Percentiles rank a stretch among this genome's conserved stretches.
These are phyloP conservation scores for Zymoseptoria crescenta DNA, from an alignment of 2,329 filamentous ascomycete genomes.

Conservation along the genomic window DNA sequence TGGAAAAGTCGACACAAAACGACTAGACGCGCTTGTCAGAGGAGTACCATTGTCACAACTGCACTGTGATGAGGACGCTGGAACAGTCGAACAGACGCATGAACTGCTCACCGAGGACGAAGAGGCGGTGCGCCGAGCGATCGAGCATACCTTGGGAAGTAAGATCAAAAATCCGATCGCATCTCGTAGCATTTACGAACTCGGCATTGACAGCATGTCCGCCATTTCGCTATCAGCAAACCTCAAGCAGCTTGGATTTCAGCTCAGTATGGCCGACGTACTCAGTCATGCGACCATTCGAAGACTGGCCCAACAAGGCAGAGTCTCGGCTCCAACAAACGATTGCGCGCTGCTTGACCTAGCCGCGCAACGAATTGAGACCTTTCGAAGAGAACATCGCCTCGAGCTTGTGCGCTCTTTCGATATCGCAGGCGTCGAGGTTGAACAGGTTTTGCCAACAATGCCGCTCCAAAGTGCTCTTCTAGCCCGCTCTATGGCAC, in stretches of 20 bases:
- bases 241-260: constrained; percentile 7
- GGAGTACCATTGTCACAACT: constrained; percentile 6
- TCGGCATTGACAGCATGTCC: constrained; percentile 14
- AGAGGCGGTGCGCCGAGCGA: constrained; percentile 1
- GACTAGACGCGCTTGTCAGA: constrained; percentile 7
- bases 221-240: constrained; percentile 11
- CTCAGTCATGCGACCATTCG: constrained; percentile 12
- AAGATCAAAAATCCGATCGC: constrained; percentile 5
- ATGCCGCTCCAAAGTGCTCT: neutral
- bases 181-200: constrained; percentile 7
- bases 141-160: constrained; percentile 6
- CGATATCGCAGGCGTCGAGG: neutral
- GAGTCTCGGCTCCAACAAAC: neutral
- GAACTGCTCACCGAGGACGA: constrained; percentile 6
- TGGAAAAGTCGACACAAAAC: constrained; percentile 12
- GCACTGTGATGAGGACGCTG: neutral
- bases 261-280: constrained; percentile 11
- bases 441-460: constrained; percentile 1
- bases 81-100: neutral
- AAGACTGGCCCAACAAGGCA: constrained; percentile 4
- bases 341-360: neutral
- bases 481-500: neutral
- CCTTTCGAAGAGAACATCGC: neutral
- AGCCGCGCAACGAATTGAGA: neutral
- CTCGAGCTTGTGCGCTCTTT: constrained; percentile 1